Base-by-base conservation (phyloP, 768 basidiomycete species). In the Clavaria fumosa region DNA sequence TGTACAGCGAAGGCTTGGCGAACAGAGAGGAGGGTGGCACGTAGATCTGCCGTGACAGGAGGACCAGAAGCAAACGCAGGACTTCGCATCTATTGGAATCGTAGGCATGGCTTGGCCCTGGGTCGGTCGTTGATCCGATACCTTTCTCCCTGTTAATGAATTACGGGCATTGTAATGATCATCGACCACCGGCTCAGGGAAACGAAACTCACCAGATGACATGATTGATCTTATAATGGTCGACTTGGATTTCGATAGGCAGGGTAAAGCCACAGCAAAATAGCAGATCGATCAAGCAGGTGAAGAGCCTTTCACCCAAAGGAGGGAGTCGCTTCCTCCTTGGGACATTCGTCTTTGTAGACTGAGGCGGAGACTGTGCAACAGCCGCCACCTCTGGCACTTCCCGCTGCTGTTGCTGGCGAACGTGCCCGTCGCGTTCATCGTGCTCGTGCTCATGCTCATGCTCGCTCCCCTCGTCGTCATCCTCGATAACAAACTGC, bases 261-360 rank as follows among this genome's bases (percentile, higher is more conserved):
- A 96, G 60, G 0, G 90, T 93, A 48, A 97, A 95, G 9, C 86
- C 89, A 47, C 86, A 91, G 52, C 88, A 89, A 55, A 93, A 97
- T 26, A 95, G 53, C 7, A 96, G 64, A 52, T 97, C 91, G 40
- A 86, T 71, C 7, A 86, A 61, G 41, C 77, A 75, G 48, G 67
- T 71, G 45, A 93, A 80, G 15, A 96, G 61, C 44, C 72, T 67
- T 50, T 91, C 86, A 1, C 76, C 82, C 3, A 93, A 58, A 12
- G 82, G 80, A n/a, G 84, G 88, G 21, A 75, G 53, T 10, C 58
- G 59, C 50, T 66, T 70, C 50, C 57, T 64, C 35, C 50, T 43
- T 35, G 12, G n/a, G 4, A 34, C 28, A 15, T 37, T 7, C 34
- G 41, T 23, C 26, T 27, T 18, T 17, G 5, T n/a, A 21, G n/a